Conservation (phyloP, 2,329 filamentous ascomycete species). For the Cercospora sp. region DNA sequence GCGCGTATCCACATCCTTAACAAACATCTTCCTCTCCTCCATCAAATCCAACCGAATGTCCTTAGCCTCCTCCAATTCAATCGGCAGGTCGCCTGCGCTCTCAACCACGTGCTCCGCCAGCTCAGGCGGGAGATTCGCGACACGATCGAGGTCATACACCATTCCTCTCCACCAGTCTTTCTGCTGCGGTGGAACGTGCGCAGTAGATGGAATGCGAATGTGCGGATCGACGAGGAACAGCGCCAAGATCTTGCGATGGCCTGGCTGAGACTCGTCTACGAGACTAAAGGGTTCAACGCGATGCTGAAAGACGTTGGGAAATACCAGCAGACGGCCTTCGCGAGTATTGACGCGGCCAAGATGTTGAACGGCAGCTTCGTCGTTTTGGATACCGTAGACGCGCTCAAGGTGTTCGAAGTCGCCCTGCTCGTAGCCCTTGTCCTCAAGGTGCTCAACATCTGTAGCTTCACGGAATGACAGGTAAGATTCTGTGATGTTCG, state of each 20-base stretch:
- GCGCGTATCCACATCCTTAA: constrained; percentile 22
- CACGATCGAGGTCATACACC: constrained; percentile 21
- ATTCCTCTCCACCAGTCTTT: constrained; percentile 45
- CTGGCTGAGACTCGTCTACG: constrained; percentile 51
- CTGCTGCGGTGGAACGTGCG: constrained; percentile 55
- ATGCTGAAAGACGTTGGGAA: constrained; percentile 58
- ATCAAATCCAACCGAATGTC: constrained; percentile 34
- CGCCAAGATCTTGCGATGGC: constrained; percentile 58
- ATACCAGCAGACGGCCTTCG: constrained; percentile 54
- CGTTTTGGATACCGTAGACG: constrained; percentile 33
- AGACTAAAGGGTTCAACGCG: constrained; percentile 53
- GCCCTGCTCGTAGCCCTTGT: constrained; percentile 25
- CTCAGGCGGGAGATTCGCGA: constrained; percentile 32
- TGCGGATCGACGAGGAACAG: constrained; percentile 62
- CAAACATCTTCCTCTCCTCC: constrained; percentile 34
- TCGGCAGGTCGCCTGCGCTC: constrained; percentile 32
- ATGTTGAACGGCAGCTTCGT: constrained; percentile 42
- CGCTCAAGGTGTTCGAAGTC: constrained; percentile 28
- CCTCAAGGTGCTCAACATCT: constrained; percentile 9
- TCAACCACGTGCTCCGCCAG: constrained; percentile 33
- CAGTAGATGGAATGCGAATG: constrained; percentile 52
- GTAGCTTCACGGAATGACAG: constrained; percentile 52
- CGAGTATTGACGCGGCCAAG: constrained; percentile 53
- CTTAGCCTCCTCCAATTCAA: constrained; percentile 34
- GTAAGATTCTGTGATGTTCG: constrained; percentile 58